A percentile compares a stretch with the other conserved stretches of the same genome.
Evolutionary conservation across 1,284 basidiomycete genomes (phyloP).

Genomic region (Melampsora abietis-canadensis): DNA sequence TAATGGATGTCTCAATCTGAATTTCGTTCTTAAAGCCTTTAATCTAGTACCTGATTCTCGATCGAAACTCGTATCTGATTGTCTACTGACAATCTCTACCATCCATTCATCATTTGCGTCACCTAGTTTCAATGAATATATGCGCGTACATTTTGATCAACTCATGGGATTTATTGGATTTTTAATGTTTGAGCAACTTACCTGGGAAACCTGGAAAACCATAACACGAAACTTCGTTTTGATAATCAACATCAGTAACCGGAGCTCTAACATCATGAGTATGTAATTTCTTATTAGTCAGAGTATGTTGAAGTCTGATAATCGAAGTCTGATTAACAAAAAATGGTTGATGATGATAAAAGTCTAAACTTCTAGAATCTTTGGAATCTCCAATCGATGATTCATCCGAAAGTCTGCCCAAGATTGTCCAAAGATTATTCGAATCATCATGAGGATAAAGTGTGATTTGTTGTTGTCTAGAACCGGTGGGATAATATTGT

Average conservation of each 20-base stretch:
- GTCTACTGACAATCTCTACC: conserved; percentile 71
- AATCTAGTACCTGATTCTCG: conserved; percentile 67
- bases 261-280: conserved; percentile 91
- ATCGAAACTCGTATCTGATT: conserved; percentile 57
- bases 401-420: conserved; percentile 57
- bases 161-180: too few species aligned
- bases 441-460: conserved; percentile 91
- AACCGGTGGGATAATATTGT: conserved; percentile 72
- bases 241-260: conserved; percentile 97
- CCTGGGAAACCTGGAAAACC: conserved; percentile 72
- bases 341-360: conserved; percentile 42
- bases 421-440: conserved; percentile 84
- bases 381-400: conserved; percentile 60
- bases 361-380: conserved; percentile 22
- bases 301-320: conserved; percentile 77
- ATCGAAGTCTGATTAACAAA: conserved; percentile 64
- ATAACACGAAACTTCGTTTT: conserved; percentile 95
- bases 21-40: conserved; percentile 74
- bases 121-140: conserved; percentile 44
- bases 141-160: neutral
- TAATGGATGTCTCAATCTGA: conserved; percentile 77
- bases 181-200: neutral
- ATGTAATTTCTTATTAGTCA: conserved; percentile 82
- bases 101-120: conserved; percentile 95
- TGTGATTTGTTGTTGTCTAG: conserved; percentile 89